These are phyloP conservation scores for Monosporascus sp. DNA, from an alignment of 2,329 filamentous ascomycete genomes.

Conservation along the genomic window DNA sequence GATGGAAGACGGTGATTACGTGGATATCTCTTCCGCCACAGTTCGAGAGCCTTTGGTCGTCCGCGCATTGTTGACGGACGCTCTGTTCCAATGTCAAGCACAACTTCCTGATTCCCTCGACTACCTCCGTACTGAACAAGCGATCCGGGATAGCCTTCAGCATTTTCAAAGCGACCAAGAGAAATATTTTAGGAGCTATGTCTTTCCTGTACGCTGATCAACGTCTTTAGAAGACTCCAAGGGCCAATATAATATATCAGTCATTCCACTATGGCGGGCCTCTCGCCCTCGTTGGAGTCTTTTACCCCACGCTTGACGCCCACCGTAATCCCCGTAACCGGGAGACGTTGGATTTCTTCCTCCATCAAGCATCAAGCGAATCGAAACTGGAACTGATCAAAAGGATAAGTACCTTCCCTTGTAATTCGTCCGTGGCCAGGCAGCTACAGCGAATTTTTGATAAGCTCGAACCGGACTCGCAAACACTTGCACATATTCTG, in stretches of 20 bases:
- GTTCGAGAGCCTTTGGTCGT: neutral
- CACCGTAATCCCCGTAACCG: constrained; percentile 4
- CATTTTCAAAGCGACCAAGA: neutral
- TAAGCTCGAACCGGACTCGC: neutral
- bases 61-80: neutral
- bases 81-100: neutral
- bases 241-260: neutral
- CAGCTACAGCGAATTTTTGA: constrained; percentile 2
- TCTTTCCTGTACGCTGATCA: constrained; percentile 2
- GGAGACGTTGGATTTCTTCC: constrained; percentile 4
- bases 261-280: constrained; percentile 2
- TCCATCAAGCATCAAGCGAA: constrained; percentile 2
- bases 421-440: neutral
- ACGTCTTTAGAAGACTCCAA: neutral
- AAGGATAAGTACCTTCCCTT: constrained; percentile 3
- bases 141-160: neutral
- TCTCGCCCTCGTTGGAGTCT: constrained; percentile 2
- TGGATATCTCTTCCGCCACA: neutral
- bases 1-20: neutral
- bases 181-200: constrained; percentile 1
- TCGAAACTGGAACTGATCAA: constrained; percentile 1
- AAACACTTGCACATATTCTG: constrained; percentile 2
- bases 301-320: constrained; percentile 5
- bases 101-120: neutral
- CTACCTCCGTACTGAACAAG: neutral